Conservation (phyloP, 2,329 filamentous ascomycete genomes). For the Pseudocercospora musae region DNA sequence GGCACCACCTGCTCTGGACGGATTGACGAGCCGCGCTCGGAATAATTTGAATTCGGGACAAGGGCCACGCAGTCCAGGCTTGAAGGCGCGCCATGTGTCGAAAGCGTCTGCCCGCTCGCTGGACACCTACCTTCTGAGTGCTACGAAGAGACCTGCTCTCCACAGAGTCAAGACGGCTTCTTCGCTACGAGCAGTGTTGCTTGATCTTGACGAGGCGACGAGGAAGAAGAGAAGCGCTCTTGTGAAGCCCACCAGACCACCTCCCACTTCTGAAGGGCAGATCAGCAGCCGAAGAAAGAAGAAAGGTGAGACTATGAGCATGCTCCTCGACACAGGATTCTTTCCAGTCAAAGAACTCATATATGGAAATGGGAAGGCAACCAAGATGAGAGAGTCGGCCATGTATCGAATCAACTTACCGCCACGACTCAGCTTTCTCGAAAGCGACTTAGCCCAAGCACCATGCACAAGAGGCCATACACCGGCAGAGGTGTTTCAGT, state of each 20-base stretch:
- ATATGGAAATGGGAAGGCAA: constrained; percentile 1
- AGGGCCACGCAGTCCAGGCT: not conserved
- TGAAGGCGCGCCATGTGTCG: constrained; percentile 4
- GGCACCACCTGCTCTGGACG: constrained; percentile 9
- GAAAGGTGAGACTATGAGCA: constrained; percentile 33
- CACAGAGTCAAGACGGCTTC: not conserved
- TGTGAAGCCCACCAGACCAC: constrained; percentile 9
- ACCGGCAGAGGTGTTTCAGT: constrained; percentile 25
- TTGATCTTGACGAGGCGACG: constrained; percentile 3
- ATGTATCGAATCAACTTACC: constrained; percentile 23
- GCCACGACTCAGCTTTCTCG: constrained; percentile 24
- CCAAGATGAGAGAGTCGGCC: constrained; percentile 7
- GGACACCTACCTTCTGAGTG: constrained; percentile 3
- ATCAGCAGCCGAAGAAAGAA: constrained; percentile 13
- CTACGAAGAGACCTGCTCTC: not conserved
- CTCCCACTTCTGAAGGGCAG: not conserved
- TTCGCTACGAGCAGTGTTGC: constrained; percentile 5
- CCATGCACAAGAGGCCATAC: constrained; percentile 22
- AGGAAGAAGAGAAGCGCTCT: constrained; percentile 7
- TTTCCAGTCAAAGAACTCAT: constrained; percentile 22
- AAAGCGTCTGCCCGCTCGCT: constrained; percentile 6
- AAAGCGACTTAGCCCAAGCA: constrained; percentile 25
- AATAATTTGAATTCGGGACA: not conserved
- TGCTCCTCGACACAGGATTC: constrained; percentile 32
- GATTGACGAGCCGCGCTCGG: not conserved